Evolutionary conservation across 306 rosid species (phyloP).

Genomic region (Pachyrhizus erosus): DNA sequence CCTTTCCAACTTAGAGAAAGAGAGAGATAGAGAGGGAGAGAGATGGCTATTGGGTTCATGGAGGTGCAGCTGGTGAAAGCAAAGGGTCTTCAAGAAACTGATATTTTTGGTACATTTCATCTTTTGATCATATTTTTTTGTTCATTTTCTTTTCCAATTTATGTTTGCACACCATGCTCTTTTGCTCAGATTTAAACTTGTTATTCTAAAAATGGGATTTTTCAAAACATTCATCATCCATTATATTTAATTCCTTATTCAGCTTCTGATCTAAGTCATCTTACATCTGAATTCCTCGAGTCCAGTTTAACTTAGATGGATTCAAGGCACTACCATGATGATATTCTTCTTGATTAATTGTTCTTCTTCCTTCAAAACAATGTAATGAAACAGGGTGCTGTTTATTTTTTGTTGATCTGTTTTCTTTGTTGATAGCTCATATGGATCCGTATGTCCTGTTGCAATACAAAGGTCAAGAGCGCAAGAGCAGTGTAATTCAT

Average conservation of each 20-base stretch:
- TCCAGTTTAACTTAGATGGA: constrained; percentile 5
- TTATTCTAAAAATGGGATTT: constrained; percentile 3
- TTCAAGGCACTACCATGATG: constrained; percentile 2
- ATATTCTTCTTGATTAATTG: background rate
- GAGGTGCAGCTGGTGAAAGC: constrained; percentile 56
- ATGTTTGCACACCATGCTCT: constrained; percentile 18
- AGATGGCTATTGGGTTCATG: constrained; percentile 54
- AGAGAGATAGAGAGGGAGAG: background rate
- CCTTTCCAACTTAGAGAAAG: background rate
- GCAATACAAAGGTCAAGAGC: constrained; percentile 80
- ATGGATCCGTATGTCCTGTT: constrained; percentile 88
- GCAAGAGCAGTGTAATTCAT: constrained; percentile 69
- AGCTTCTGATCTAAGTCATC: background rate
- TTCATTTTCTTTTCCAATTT: background rate
- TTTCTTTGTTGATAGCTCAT: constrained; percentile 51
- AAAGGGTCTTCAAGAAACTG: constrained; percentile 65
- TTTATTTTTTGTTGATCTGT: background rate
- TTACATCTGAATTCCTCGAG: constrained; percentile 13
- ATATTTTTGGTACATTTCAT: constrained; percentile 62
- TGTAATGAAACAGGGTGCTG: background rate
- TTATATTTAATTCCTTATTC: background rate
- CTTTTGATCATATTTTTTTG: constrained; percentile 17
- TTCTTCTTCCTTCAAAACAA: too few species aligned
- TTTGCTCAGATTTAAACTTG: background rate
- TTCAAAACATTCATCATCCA: background rate